Evolutionary conservation across 495 filamentous ascomycete species (phyloP).

Genomic region (Penicillium diatomitis): DNA sequence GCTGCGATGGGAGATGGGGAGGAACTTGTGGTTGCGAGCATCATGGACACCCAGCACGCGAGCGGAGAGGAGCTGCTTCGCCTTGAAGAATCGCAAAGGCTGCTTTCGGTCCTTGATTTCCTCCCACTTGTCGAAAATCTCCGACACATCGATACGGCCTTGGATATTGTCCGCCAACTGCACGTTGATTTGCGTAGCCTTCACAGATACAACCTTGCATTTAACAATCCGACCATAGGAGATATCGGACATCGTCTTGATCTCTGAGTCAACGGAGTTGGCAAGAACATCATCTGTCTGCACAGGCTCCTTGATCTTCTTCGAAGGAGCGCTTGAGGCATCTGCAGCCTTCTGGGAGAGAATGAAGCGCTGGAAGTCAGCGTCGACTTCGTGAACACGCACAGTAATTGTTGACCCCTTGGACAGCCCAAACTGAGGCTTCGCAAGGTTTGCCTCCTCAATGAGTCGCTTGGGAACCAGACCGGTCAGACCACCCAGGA

Average conservation of each 20-base stretch:
- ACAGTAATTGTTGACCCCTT: constrained; percentile 62
- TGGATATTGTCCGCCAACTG: constrained; percentile 81
- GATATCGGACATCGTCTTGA: constrained; percentile 59
- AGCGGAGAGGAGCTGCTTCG: constrained; percentile 61
- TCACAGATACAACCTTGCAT: constrained; percentile 68
- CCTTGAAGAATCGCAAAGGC: constrained; percentile 62
- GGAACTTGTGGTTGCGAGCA: constrained; percentile 79
- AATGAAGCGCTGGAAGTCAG: constrained; percentile 47
- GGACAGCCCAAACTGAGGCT: constrained; percentile 65
- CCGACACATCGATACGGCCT: constrained; percentile 83
- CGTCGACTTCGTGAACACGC: constrained; percentile 61
- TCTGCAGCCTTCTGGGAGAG: constrained; percentile 48
- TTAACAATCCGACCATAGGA: constrained; percentile 66
- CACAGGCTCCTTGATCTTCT: constrained; percentile 20
- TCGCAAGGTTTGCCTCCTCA: constrained; percentile 50
- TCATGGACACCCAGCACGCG: constrained; percentile 82
- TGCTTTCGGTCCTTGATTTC: constrained; percentile 73
- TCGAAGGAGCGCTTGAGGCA: constrained; percentile 20
- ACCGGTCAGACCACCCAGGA: constrained; percentile 66
- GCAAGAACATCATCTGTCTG: constrained; percentile 32
- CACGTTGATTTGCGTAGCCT: constrained; percentile 86
- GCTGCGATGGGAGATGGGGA: constrained; percentile 78
- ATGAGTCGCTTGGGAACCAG: constrained; percentile 70
- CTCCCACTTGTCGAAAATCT: constrained; percentile 80
- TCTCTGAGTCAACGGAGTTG: constrained; percentile 62